A percentile compares a stretch with the other conserved stretches of the same genome.
phyloP scores from a whole-genome alignment of 1,284 basidiomycete genomes.

The Mycena citricolor region DNA sequence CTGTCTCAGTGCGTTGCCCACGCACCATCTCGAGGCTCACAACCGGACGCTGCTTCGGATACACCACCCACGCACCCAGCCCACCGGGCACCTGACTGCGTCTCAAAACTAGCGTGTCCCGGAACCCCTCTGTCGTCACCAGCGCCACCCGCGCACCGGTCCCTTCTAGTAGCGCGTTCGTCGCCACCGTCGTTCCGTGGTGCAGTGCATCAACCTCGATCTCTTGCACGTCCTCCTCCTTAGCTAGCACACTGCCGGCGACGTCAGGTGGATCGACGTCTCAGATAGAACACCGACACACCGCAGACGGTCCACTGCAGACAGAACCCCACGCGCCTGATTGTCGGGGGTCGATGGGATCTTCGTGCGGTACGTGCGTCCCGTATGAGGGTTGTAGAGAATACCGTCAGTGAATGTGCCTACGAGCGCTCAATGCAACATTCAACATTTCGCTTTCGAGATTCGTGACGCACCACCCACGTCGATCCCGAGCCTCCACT shows the following conservation, averaged over 20 bases:
- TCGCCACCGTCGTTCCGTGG: slow-evolving; percentile 21
- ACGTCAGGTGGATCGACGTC: no score
- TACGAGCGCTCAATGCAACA: slow-evolving; percentile 1
- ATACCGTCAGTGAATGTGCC: slow-evolving; percentile 21
- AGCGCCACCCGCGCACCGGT: slow-evolving; percentile 19
- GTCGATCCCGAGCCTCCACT: slow-evolving; percentile 18
- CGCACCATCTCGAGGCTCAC: slow-evolving; percentile 30
- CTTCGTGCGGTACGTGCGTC: slow-evolving; percentile 17
- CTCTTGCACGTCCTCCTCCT: no score
- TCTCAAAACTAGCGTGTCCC: slow-evolving; percentile 19
- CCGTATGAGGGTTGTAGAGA: slow-evolving; percentile 15
- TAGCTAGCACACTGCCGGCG: no score
- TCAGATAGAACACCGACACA: not conserved
- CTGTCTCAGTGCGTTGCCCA: no score
- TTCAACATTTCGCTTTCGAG: not conserved
- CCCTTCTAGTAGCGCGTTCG: slow-evolving; percentile 21
- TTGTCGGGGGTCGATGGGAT: slow-evolving; percentile 21
- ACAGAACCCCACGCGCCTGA: slow-evolving; percentile 18
- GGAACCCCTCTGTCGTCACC: slow-evolving; percentile 18
- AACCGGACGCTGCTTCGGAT: slow-evolving; percentile 32
- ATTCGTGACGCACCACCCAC: slow-evolving; percentile 11
- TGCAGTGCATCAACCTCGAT: no score
- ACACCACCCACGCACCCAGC: slow-evolving; percentile 29
- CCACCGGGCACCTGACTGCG: slow-evolving; percentile 19
- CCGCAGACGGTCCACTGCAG: slow-evolving; percentile 14